Conservation (phyloP, 2,329 filamentous ascomycete species). For the Aureobasidium lini region DNA sequence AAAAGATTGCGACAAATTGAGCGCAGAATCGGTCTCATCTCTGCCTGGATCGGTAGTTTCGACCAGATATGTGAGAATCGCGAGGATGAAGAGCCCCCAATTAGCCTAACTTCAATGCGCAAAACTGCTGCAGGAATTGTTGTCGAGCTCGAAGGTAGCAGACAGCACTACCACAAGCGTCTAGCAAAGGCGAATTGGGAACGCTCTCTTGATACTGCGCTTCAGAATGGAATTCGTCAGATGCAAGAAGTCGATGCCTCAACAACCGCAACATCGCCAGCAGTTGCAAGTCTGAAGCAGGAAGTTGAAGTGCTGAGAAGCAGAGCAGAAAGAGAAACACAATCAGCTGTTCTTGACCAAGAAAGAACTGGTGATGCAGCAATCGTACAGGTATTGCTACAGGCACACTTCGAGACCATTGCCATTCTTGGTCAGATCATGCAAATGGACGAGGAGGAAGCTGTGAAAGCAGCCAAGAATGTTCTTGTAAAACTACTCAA, state of each 20-base stretch:
- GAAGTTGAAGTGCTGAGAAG: constrained; percentile 83
- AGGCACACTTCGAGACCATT: constrained; percentile 87
- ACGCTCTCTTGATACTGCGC: constrained; percentile 73
- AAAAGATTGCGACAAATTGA: constrained; percentile 77
- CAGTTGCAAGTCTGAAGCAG: constrained; percentile 63
- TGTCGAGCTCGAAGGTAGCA: constrained; percentile 78
- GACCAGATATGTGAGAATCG: constrained; percentile 69
- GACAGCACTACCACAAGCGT: constrained; percentile 83
- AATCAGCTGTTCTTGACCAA: constrained; percentile 70
- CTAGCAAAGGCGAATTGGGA: constrained; percentile 81
- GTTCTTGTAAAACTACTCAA: constrained; percentile 73
- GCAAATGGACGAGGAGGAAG: constrained; percentile 74
- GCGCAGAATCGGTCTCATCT: constrained; percentile 76
- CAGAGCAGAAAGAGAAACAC: constrained; percentile 72
- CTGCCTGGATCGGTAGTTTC: constrained; percentile 87
- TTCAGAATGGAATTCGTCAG: constrained; percentile 76
- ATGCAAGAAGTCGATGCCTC: constrained; percentile 62
- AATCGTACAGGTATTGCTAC: constrained; percentile 73
- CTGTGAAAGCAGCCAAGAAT: constrained; percentile 68
- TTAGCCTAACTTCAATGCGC: constrained; percentile 65
- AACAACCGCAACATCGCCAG: constrained; percentile 49
- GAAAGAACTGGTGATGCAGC: constrained; percentile 73
- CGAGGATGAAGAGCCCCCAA: constrained; percentile 58
- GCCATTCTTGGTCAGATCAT: constrained; percentile 75
- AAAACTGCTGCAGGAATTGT: constrained; percentile 86